Percentiles rank a stretch among this genome's conserved stretches.
Evolutionary conservation across 2,329 filamentous ascomycete genomes (phyloP).

Genomic region (Scortechinia acanthostroma): DNA sequence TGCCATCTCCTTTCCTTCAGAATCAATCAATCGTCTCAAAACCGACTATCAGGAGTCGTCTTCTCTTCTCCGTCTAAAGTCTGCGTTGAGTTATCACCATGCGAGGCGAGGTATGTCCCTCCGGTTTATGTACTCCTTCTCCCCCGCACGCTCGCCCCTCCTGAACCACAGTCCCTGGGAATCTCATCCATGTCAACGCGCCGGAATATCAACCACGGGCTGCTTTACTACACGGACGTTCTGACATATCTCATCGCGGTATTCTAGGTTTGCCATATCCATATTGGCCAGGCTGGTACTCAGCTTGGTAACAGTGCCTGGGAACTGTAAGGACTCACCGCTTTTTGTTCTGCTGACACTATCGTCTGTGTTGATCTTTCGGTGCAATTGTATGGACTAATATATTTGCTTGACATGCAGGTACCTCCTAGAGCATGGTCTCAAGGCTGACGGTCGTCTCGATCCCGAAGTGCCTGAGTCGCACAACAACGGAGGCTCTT

Average conservation of each 20-base stretch:
- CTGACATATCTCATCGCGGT: no score
- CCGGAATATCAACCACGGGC: no score
- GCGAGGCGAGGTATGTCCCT: background rate
- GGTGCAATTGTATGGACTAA: slow-evolving; percentile 3
- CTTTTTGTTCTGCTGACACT: slow-evolving; percentile 5
- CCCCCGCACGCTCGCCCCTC: background rate
- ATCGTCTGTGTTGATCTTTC: slow-evolving; percentile 3
- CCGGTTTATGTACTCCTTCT: background rate
- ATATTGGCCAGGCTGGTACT: slow-evolving; percentile 55
- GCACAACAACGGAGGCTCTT: slow-evolving; percentile 53
- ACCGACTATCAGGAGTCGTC: no score
- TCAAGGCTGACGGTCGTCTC: slow-evolving; percentile 55
- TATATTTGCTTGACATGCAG: slow-evolving; percentile 34
- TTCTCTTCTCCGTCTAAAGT: no score
- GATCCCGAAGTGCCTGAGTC: slow-evolving; percentile 50
- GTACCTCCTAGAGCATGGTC: slow-evolving; percentile 68
- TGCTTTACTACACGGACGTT: background rate
- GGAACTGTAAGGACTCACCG: slow-evolving; percentile 57
- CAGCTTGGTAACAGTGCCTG: slow-evolving; percentile 71
- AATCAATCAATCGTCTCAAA: no score
- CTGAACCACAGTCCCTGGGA: background rate
- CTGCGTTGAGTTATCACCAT: slow-evolving; percentile 1
- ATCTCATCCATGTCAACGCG: no score
- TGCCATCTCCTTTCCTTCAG: no score
- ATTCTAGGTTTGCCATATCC: slow-evolving; percentile 29